A percentile compares a stretch with the other conserved stretches of the same genome.
Evolutionary conservation across 2,329 filamentous ascomycete genomes (phyloP).

Genomic region (Aspergillus ibericus): DNA sequence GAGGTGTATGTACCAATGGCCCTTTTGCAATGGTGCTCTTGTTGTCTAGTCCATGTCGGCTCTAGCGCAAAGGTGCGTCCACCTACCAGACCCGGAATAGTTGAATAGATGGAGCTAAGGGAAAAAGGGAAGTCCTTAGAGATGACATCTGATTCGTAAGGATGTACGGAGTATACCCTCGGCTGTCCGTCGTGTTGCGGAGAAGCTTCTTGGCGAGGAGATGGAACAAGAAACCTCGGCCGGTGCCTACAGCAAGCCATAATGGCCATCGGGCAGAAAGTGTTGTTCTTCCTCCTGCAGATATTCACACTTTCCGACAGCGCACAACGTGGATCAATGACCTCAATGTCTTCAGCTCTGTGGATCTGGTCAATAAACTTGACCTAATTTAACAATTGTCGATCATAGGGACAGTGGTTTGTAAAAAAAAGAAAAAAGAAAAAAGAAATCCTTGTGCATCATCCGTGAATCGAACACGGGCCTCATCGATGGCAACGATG

Average conservation of each 20-base stretch:
- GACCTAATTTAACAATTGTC: no score
- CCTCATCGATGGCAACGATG: slow-evolving; percentile 49
- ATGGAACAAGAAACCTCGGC: background rate
- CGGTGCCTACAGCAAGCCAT: background rate
- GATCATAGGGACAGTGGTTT: background rate
- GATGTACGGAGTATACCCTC: background rate
- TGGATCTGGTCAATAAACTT: no score
- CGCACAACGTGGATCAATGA: no score
- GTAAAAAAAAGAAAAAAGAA: background rate
- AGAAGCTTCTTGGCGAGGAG: background rate
- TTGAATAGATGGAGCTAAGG: background rate
- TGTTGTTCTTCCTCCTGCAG: no score
- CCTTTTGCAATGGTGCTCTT: background rate
- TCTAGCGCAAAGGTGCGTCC: background rate
- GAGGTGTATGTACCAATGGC: background rate
- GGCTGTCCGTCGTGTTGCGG: background rate
- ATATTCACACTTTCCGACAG: no score
- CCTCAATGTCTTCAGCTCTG: no score
- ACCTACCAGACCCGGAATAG: background rate
- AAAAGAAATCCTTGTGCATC: slow-evolving; percentile 34
- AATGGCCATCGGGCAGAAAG: no score
- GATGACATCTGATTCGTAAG: background rate
- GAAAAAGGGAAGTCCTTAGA: background rate
- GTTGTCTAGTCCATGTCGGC: background rate
- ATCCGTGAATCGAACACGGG: slow-evolving; percentile 50